phyloP scores from a whole-genome alignment of 2,329 filamentous ascomycete species.

The Phoma sp. region DNA sequence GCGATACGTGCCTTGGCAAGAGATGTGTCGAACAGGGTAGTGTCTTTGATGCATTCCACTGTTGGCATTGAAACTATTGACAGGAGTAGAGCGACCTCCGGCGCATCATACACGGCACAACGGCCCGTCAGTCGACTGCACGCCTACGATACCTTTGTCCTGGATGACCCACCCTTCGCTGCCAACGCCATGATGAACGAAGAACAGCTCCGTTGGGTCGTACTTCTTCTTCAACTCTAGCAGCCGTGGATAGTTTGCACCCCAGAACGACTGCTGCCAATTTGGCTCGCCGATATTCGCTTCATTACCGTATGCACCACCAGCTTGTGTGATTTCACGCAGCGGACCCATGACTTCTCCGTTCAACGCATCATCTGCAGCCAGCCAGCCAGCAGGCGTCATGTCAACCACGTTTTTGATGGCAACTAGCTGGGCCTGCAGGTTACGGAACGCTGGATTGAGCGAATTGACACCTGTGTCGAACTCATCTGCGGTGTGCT shows the following conservation, averaged over 20 bases:
- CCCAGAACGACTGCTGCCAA: constrained; percentile 51
- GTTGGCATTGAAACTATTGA: neutral
- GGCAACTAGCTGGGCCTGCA: constrained; percentile 31
- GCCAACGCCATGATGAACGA: constrained; percentile 39
- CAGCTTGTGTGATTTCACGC: constrained; percentile 27
- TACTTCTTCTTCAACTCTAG: constrained; percentile 37
- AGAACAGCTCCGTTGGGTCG: constrained; percentile 43
- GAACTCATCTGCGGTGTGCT: constrained; percentile 28
- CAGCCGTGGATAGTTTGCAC: constrained; percentile 38
- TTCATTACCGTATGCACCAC: constrained; percentile 49
- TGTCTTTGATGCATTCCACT: neutral
- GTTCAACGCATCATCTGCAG: constrained; percentile 24
- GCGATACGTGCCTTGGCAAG: neutral
- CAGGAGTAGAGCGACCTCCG: neutral
- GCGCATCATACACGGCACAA: constrained; percentile 31
- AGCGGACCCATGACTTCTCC: constrained; percentile 33
- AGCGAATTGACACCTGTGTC: constrained; percentile 33
- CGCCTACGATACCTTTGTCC: constrained; percentile 36
- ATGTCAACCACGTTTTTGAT: constrained; percentile 27
- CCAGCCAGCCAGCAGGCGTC: constrained; percentile 32
- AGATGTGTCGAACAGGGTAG: neutral
- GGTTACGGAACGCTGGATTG: constrained; percentile 40
- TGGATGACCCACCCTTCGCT: constrained; percentile 39
- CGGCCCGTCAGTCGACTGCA: constrained; percentile 39
- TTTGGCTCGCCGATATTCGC: constrained; percentile 49